These are phyloP conservation scores for Debaryomycetaceae sp. DNA, from an alignment of 1,139 yeast species.

Conservation along the genomic window DNA sequence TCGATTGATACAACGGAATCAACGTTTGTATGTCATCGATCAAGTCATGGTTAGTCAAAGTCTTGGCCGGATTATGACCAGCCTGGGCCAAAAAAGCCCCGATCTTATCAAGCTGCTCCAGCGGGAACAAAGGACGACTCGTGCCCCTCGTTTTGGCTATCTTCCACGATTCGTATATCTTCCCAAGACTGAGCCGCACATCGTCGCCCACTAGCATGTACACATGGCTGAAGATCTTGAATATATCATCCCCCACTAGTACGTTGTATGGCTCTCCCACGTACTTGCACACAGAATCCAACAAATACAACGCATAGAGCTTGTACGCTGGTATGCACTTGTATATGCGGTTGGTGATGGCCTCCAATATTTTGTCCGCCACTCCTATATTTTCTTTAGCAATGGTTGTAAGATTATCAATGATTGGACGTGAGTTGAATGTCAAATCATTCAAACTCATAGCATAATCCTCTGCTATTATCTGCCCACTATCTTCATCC, in stretches of 20 bases:
- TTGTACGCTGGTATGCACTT: slow-evolving; percentile 70
- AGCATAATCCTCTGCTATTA: slow-evolving; percentile 52
- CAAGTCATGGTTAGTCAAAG: slow-evolving; percentile 25
- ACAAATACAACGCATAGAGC: slow-evolving; percentile 73
- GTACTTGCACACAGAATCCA: slow-evolving; percentile 92
- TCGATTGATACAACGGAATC: slow-evolving; percentile 34
- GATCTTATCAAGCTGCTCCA: slow-evolving; percentile 65
- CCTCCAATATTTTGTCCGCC: slow-evolving; percentile 75
- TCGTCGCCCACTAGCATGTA: slow-evolving; percentile 74
- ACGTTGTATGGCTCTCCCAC: slow-evolving; percentile 86
- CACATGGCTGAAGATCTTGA: slow-evolving; percentile 67
- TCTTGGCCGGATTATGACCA: slow-evolving; percentile 14
- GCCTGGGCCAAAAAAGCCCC: slow-evolving; percentile 64
- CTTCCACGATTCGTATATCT: slow-evolving; percentile 87
- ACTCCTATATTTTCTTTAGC: slow-evolving; percentile 79
- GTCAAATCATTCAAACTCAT: slow-evolving; percentile 73
- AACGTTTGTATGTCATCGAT: slow-evolving; percentile 45
- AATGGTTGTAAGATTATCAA: slow-evolving; percentile 76
- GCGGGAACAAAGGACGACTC: slow-evolving; percentile 68
- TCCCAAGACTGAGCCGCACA: slow-evolving; percentile 69
- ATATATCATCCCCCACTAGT: slow-evolving; percentile 64
- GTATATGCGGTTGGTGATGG: slow-evolving; percentile 60
- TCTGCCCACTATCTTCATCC: not conserved
- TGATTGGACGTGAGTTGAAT: slow-evolving; percentile 86
- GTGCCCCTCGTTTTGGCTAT: slow-evolving; percentile 50